Conservation (phyloP, 345 rosid species). For the Raphanus raphanistrum region DNA sequence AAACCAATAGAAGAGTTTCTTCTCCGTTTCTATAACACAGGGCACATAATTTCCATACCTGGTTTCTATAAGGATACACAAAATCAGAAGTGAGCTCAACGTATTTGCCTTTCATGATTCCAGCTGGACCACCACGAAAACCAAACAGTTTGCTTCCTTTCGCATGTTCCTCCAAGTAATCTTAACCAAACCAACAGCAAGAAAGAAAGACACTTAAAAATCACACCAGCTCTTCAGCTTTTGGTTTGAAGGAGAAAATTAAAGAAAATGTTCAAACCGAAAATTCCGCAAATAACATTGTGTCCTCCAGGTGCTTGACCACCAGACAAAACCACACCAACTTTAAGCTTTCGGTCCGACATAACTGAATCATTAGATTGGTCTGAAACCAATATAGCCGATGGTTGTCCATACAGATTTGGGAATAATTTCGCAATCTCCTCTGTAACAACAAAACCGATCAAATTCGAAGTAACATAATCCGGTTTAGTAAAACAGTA, state of each 20-base stretch:
- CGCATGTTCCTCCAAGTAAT: conserved; percentile 74
- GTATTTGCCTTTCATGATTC: conserved; percentile 87
- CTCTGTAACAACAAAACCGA: conserved; percentile 43
- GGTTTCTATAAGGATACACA: conserved; percentile 82
- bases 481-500: neutral
- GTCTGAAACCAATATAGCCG: conserved; percentile 61
- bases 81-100: conserved; percentile 67
- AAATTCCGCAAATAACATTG: conserved; percentile 92
- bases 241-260: neutral
- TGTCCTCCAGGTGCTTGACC: conserved; percentile 99
- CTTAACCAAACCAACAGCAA: conserved; percentile 38
- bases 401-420: conserved; percentile 76
- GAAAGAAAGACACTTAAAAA: neutral
- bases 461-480: neutral
- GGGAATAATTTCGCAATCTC: conserved; percentile 91
- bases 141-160: conserved; percentile 84
- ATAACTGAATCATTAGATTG: conserved; percentile 21
- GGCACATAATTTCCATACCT: conserved; percentile 44
- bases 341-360: conserved; percentile 57
- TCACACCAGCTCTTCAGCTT: neutral
- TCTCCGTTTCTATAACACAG: neutral
- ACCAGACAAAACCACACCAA: conserved; percentile 94
- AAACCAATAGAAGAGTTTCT: neutral
- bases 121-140: conserved; percentile 97
- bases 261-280: conserved; percentile 47